Evolutionary conservation across 139 green algal genomes (phyloP).

Genomic region (Micromonas commoda): DNA sequence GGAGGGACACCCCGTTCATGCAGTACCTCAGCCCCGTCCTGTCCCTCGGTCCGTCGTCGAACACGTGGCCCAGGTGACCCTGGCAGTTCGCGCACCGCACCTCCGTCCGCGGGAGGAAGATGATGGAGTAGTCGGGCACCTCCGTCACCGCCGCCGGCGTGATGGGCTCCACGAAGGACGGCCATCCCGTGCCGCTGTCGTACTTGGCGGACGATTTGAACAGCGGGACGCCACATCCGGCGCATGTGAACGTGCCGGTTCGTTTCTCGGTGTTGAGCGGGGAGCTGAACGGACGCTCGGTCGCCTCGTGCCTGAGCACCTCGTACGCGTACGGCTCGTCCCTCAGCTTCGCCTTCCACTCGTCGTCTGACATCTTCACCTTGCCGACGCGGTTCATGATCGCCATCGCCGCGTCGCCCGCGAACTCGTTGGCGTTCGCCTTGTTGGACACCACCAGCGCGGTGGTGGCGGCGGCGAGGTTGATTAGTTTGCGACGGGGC

Average conservation of each 20-base stretch:
- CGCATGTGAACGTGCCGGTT: slow-evolving; percentile 49
- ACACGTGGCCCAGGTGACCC: slow-evolving; percentile 68
- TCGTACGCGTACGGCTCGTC: slow-evolving; percentile 43
- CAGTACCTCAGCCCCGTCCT: slow-evolving; percentile 83
- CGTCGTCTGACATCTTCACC: slow-evolving; percentile 30
- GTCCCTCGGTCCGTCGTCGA: slow-evolving; percentile 73
- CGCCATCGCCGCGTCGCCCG: not conserved
- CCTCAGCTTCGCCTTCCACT: slow-evolving; percentile 41
- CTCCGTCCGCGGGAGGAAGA: slow-evolving; percentile 35
- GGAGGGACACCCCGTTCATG: slow-evolving; percentile 74
- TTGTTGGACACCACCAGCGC: not conserved
- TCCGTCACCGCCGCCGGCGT: slow-evolving; percentile 20
- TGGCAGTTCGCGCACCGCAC: slow-evolving; percentile 45
- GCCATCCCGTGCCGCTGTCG: slow-evolving; percentile 56
- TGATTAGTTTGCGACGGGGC: not conserved
- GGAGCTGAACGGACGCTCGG: slow-evolving; percentile 49
- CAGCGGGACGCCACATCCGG: slow-evolving; percentile 46
- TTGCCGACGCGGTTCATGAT: not conserved
- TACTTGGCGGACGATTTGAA: slow-evolving; percentile 58
- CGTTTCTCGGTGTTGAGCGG: slow-evolving; percentile 49
- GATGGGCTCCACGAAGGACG: slow-evolving; percentile 40
- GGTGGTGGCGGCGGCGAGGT: not conserved
- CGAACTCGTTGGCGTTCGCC: slow-evolving; percentile 4
- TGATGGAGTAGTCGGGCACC: slow-evolving; percentile 29
- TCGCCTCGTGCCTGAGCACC: slow-evolving; percentile 56